phyloP scores from a whole-genome alignment of 73 alveolate species.

The Paramecium pentaurelia region DNA sequence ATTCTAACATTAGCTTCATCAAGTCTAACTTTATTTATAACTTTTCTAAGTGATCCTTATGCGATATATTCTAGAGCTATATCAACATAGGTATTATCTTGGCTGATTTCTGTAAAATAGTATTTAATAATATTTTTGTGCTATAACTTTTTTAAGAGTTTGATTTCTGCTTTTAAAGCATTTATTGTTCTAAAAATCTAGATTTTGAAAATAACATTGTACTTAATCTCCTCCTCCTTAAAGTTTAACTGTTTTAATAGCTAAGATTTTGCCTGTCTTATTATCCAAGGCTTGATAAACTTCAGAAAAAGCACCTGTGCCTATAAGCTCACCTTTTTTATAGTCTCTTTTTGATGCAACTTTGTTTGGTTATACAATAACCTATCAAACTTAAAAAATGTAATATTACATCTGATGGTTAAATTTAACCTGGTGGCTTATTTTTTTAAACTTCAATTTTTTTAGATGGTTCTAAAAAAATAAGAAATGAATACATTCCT shows the following conservation, averaged over 20 bases:
- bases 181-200: conserved; percentile 12
- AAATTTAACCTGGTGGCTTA: neutral
- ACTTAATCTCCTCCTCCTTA: conserved; percentile 42
- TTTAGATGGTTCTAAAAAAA: neutral
- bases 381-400: neutral
- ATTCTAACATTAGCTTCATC: conserved; percentile 61
- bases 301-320: conserved; percentile 72
- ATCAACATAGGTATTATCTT: conserved; percentile 57
- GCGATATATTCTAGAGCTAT: conserved; percentile 65
- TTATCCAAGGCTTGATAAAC: conserved; percentile 77
- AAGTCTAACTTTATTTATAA: conserved; percentile 65
- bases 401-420: neutral
- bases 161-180: conserved; percentile 58
- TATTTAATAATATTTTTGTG: conserved; percentile 68
- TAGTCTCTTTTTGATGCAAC: conserved; percentile 13
- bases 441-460: neutral
- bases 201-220: neutral
- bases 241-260: conserved; percentile 77
- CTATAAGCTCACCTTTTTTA: conserved; percentile 66
- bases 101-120: conserved; percentile 59
- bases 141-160: conserved; percentile 48
- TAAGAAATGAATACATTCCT: neutral
- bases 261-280: conserved; percentile 77
- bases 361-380: neutral
- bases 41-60: conserved; percentile 65